Evolutionary conservation across 2,329 filamentous ascomycete species (phyloP).

Genomic region (Exophiala aquamarina): DNA sequence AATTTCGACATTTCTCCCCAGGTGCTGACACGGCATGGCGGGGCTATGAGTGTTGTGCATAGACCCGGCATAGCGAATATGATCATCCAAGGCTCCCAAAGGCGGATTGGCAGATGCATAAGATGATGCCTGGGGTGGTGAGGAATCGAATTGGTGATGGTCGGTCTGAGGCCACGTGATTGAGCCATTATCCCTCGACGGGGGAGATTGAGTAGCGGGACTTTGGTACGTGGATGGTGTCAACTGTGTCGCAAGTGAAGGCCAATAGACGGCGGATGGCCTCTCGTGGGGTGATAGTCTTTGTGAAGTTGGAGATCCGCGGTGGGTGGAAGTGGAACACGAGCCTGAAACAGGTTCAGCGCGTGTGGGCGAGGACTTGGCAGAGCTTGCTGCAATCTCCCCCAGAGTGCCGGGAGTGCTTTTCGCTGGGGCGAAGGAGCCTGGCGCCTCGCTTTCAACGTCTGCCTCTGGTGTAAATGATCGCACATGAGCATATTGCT

Average conservation of each 20-base stretch:
- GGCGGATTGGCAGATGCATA: slow-evolving; percentile 1
- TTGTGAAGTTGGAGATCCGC: slow-evolving; percentile 5
- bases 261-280: background rate
- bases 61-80: slow-evolving; percentile 9
- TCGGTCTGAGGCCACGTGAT: slow-evolving; percentile 8
- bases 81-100: slow-evolving; percentile 3
- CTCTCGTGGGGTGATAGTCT: slow-evolving; percentile 11
- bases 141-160: background rate
- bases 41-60: slow-evolving; percentile 3
- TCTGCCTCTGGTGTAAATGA: slow-evolving; percentile 25
- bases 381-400: background rate
- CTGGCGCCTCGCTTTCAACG: slow-evolving; percentile 3
- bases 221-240: slow-evolving; percentile 8
- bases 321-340: slow-evolving; percentile 7
- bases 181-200: slow-evolving; percentile 4
- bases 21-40: slow-evolving; percentile 11
- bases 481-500: slow-evolving; percentile 24
- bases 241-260: slow-evolving; percentile 11
- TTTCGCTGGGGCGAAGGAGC: slow-evolving; percentile 1
- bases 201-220: slow-evolving; percentile 1
- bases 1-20: slow-evolving; percentile 25
- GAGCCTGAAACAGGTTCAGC: slow-evolving; percentile 3
- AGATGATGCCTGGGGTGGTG: slow-evolving; percentile 1
- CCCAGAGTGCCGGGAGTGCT: background rate
- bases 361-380: slow-evolving; percentile 5